Evolutionary conservation across 2,329 filamentous ascomycete species (phyloP), one percentile per base, ranked within the genome.

Genomic region (Paracamarosporium sp.): DNA sequence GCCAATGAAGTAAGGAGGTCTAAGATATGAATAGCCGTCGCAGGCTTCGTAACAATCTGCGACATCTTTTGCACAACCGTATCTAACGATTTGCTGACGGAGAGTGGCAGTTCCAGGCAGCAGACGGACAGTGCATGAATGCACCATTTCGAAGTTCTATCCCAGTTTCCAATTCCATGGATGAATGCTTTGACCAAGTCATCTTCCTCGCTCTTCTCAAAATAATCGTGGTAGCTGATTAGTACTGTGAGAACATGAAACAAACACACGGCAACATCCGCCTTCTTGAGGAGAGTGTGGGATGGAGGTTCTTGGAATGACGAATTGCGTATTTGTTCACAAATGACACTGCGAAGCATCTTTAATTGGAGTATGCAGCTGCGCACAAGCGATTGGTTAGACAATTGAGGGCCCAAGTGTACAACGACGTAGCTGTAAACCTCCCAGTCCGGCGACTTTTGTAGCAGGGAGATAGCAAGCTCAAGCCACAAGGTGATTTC

Each of bases 51-150:
- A 69, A 99, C 96, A 69, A 97, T 96, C 67, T 93, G 92, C 1
- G 93, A 90, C 91, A 99, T 96, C 73, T 92, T 94, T 69, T 93
- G 90, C 54, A 99, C 83, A 64, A 98, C 92, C 44, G 88, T 90
- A 44, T 94, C 90, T 59, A 98, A 83, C 20, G 88, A 90, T 72
- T 94, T 96, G 71, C 90, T 92, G 50, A 93, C 91, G 12, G 94
- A 94, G 17, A 90, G 84, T 2, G 95, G 93, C 25, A 97, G 85
- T 76, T 99, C 95, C 69, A 97, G 93, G 74, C 93, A 97, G 79
- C 94, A 98, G 59, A 99, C 90, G 0, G 93, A 93, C 20, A 99
- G 81, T 0, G 94, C 94, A 74, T 99, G 94, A 52, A 99, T 97
- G 76, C 95, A 99, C 60, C 88, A 91, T 70, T 93, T 95, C 20